These are phyloP conservation scores for Ampelocalamus luodianensis DNA, from an alignment of 176 grass and related monocot genomes.

Conservation along the genomic window DNA sequence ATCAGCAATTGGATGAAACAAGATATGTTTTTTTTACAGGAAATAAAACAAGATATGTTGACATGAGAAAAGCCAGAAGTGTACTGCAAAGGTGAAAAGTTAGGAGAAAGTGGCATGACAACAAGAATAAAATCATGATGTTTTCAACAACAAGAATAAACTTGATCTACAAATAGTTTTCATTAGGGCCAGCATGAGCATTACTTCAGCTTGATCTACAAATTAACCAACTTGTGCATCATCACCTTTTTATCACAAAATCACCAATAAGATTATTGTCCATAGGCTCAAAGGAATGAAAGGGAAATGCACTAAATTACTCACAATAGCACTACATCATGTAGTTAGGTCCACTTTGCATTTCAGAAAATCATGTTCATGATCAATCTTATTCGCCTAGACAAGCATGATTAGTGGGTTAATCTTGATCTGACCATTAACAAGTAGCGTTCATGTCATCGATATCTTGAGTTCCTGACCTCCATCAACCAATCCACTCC, in stretches of 20 bases:
- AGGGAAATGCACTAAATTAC: conserved; percentile 28
- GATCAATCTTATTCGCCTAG: conserved; percentile 29
- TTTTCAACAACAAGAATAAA: not conserved
- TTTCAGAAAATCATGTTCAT: conserved; percentile 19
- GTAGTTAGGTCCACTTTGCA: conserved; percentile 45
- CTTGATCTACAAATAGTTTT: conserved; percentile 4
- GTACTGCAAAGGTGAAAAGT: conserved; percentile 19
- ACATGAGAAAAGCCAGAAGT: conserved; percentile 3
- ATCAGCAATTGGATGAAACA: not conserved
- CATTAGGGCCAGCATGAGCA: conserved; percentile 27
- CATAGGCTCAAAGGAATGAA: conserved; percentile 10
- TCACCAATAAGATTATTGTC: not conserved
- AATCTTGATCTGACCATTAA: conserved; percentile 50
- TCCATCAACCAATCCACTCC: conserved; percentile 9
- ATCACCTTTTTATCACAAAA: conserved; percentile 27
- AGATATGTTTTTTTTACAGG: not conserved
- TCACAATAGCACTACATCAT: conserved; percentile 15
- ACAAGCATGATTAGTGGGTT: conserved; percentile 45
- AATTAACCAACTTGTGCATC: conserved; percentile 43
- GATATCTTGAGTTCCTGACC: not conserved
- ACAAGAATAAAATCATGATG: conserved; percentile 44
- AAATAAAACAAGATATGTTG: not conserved
- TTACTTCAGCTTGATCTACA: conserved; percentile 47
- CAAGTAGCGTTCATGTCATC: conserved; percentile 20
- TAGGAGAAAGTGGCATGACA: conserved; percentile 33